Percentiles rank a stretch among this genome's conserved stretches.
These are phyloP conservation scores for Corylus avellana DNA, from an alignment of 306 rosid genomes.

Conservation along the genomic window DNA sequence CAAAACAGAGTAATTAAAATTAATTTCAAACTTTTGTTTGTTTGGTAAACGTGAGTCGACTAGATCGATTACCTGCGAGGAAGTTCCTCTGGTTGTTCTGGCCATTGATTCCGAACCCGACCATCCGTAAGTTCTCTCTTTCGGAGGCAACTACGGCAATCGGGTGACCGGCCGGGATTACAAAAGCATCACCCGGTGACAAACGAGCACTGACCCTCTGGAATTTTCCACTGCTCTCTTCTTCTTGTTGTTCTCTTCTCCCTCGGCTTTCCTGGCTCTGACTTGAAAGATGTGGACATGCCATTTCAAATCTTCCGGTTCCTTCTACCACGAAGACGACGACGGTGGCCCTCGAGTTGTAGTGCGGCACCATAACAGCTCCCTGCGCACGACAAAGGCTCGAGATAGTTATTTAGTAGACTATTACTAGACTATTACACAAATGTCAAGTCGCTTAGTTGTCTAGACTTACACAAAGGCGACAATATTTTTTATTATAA, in stretches of 20 bases:
- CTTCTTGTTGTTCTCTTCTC: background rate
- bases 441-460: no score
- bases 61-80: constrained; percentile 24
- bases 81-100: constrained; percentile 29
- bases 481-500: no score
- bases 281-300: constrained; percentile 37
- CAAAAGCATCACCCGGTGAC: constrained; percentile 30
- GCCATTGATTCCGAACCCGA: constrained; percentile 34
- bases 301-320: constrained; percentile 46
- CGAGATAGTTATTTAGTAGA: no score
- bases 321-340: constrained; percentile 40
- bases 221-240: constrained; percentile 13
- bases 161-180: constrained; percentile 42
- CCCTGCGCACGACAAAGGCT: constrained; percentile 20
- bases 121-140: constrained; percentile 1
- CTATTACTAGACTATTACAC: no score
- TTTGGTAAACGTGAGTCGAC: no score
- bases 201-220: constrained; percentile 19
- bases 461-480: no score
- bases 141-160: constrained; percentile 23
- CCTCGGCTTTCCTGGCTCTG: constrained; percentile 1
- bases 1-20: background rate
- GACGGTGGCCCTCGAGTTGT: constrained; percentile 38
- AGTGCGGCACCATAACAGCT: constrained; percentile 49
- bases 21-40: no score